Evolutionary conservation across 2,329 filamentous ascomycete genomes (phyloP).

Genomic region (Apiospora hydei): DNA sequence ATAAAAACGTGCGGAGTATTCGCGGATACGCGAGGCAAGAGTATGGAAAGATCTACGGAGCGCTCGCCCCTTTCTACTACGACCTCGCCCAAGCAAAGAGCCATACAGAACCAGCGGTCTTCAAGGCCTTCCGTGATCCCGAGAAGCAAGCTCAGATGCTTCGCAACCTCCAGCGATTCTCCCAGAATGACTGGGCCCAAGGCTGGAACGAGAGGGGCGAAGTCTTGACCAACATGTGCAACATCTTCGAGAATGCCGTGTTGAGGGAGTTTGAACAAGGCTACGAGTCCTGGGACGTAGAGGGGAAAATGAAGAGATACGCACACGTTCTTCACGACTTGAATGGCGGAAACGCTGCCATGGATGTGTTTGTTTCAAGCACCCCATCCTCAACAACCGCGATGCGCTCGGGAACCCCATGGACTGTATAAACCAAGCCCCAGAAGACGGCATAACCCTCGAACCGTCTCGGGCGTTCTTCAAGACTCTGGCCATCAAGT

Average conservation of each 20-base stretch:
- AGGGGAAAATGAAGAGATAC: slow-evolving; percentile 88
- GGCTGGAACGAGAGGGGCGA: slow-evolving; percentile 76
- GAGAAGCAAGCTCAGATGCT: slow-evolving; percentile 92
- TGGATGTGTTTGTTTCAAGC: slow-evolving; percentile 88
- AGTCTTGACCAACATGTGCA: slow-evolving; percentile 76
- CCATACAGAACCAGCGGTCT: slow-evolving; percentile 83
- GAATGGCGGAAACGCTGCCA: slow-evolving; percentile 79
- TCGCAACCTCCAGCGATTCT: slow-evolving; percentile 79
- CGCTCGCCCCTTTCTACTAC: slow-evolving; percentile 85
- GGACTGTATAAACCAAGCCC: slow-evolving; percentile 79
- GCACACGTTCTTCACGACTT: slow-evolving; percentile 83
- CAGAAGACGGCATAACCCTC: slow-evolving; percentile 73
- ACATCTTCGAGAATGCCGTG: slow-evolving; percentile 89
- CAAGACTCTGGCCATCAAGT: slow-evolving; percentile 72
- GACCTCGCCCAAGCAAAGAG: slow-evolving; percentile 77
- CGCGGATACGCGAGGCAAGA: slow-evolving; percentile 87
- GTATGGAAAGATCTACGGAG: slow-evolving; percentile 90
- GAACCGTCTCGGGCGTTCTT: slow-evolving; percentile 86
- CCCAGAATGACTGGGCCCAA: slow-evolving; percentile 79
- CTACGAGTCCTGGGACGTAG: slow-evolving; percentile 86
- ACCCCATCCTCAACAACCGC: slow-evolving; percentile 80
- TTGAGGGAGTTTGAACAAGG: slow-evolving; percentile 92
- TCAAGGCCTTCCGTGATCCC: slow-evolving; percentile 85
- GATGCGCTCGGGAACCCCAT: slow-evolving; percentile 75
- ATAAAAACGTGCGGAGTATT: slow-evolving; percentile 77